Evolutionary conservation across 192 early-diverging fungal genomes (phyloP).

Genomic region (Backusella westeae): DNA sequence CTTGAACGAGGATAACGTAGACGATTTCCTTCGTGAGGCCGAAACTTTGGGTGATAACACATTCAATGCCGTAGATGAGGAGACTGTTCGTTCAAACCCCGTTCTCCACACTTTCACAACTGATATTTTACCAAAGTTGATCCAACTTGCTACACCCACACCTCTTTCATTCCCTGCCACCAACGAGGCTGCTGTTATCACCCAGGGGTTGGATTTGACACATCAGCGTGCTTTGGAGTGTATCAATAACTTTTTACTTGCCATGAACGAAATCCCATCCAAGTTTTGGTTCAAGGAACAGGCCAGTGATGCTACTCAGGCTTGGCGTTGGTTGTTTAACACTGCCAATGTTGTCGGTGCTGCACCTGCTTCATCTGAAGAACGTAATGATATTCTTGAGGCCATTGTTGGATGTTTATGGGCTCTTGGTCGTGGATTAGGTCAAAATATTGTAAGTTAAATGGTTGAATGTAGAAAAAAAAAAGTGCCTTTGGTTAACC

Average conservation of each 20-base stretch:
- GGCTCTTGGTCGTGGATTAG: slow-evolving; percentile 68
- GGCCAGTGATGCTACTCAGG: slow-evolving; percentile 39
- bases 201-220: slow-evolving; percentile 52
- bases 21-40: slow-evolving; percentile 35
- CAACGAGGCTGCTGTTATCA: slow-evolving; percentile 34
- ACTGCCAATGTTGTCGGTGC: slow-evolving; percentile 48
- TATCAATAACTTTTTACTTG: slow-evolving; percentile 74
- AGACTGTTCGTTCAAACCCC: slow-evolving; percentile 27
- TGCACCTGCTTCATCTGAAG: slow-evolving; percentile 37
- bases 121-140: slow-evolving; percentile 47
- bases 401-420: slow-evolving; percentile 73
- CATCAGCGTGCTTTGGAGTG: slow-evolving; percentile 70
- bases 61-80: slow-evolving; percentile 30
- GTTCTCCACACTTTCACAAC: slow-evolving; percentile 48
- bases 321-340: slow-evolving; percentile 62
- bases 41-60: slow-evolving; percentile 34
- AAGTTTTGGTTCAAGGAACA: slow-evolving; percentile 63
- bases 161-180: slow-evolving; percentile 44
- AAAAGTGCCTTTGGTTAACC: neutral
- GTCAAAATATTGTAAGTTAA: slow-evolving; percentile 49
- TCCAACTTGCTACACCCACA: slow-evolving; percentile 48
- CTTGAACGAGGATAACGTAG: slow-evolving; percentile 21
- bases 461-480: neutral
- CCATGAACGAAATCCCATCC: slow-evolving; percentile 64
- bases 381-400: slow-evolving; percentile 58